Base-by-base conservation (phyloP, 2,329 filamentous ascomycete species). In the Penicillium janthinellum region DNA sequence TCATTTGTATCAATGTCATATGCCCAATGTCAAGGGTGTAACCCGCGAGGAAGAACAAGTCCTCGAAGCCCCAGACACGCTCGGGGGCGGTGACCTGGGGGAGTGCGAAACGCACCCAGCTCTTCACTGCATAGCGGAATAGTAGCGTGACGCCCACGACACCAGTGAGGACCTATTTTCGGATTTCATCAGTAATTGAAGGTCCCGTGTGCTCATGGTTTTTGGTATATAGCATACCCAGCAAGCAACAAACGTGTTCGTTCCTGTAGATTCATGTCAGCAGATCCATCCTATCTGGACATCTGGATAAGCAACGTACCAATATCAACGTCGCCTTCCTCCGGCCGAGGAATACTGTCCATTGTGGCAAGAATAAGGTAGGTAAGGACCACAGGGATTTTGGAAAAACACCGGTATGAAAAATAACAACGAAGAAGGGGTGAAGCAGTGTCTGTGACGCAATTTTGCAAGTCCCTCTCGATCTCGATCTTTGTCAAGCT, bases 31-130 rank as follows among this genome's bases (percentile, higher is more conserved):
- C 73, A 53, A 72, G 70, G 3, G 60, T 66, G 57, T 71, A 76
- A 0, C 65, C 71, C 12, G 68, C 31, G 1, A 70, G 28, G 48
- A 72, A 75, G 38, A 75, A 68, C 0, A 73, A 14, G 58, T 76
- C 73, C 55, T 76, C 73, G 7, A 71, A 50, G 6, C 72, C 73
- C 73, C 73, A 76, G 44, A 75, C 59, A 48, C 73, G 58, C 11
- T 65, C 67, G 0, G 73, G 73, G 2, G 66, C 69, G 22, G 70
- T 70, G 51, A 75, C 71, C 22, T 65, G 67, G 6, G 73, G 73
- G 17, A 76, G 55, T 8, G 68, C 62, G 64, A 70, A 75, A 10
- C 70, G 64, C 14, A 73, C 65, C 73, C 73, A 76, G 39, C 67
- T 51, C 56, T 74, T 73, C 51, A 70, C 63, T 7, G 56, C 49